Base-by-base conservation (phyloP, 2,329 filamentous ascomycete genomes). In the Xylariaceae sp. region DNA sequence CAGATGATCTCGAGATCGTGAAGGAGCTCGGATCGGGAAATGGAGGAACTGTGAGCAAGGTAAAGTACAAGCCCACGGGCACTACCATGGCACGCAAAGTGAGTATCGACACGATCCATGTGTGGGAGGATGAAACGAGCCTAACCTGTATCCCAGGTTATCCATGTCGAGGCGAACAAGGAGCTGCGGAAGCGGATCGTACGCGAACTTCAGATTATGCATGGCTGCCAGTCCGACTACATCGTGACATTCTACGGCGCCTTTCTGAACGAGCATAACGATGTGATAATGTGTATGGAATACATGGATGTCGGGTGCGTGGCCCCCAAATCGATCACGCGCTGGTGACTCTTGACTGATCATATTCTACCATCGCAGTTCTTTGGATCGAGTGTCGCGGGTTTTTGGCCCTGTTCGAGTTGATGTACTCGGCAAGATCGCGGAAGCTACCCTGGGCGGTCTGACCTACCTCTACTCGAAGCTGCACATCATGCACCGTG, bases 231-330 rank as follows among this genome's bases (percentile, higher is more conserved):
- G 59, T 96, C 87, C 15, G 86, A 92, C 45, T 89, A 94, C 63
- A 97, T 98, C 57, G 92, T 98, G 44, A 95, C 85, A 38, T 98
- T 96, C 65, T 97, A 97, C 59, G 92, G 92, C 44, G 92, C 92
- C 26, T 98, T 97, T 60, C 77, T 97, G 58, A 97, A 95, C 60
- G 86, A 94, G 59, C 88, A 88, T 46, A 90, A 94, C 59, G 92
- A 98, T 67, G 94, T 98, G 43, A 94, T 97, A 54, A 90, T 98
- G 83, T 98, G 92, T 64, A 98, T 98, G 92, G 92, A 98, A 64
- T 97, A 98, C 62, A 95, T 95, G 88, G 92, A 98, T 65, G 88
- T 90, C 61, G 92, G 92, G 92, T 97, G 75, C 65, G 86, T 69
- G 32, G n/a, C 6, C 21, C 6, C 21, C 7, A 24, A 24, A 24